Evolutionary conservation across 305 asterid species (phyloP), one percentile per base, ranked within the genome.

Genomic region (Fraxinus latifolia): DNA sequence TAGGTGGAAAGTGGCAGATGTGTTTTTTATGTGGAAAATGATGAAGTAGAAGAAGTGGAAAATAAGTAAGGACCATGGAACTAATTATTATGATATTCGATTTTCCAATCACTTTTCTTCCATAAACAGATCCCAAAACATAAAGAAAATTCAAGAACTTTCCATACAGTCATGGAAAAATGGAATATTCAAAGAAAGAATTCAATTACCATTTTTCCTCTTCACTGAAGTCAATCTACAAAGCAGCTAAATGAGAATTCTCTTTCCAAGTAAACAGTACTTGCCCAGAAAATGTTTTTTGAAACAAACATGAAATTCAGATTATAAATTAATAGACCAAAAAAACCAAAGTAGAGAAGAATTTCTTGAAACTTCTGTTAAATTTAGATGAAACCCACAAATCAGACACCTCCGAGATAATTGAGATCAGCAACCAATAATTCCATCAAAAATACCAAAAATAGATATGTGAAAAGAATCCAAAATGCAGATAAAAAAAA

Each of bases 11-110:
- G 85, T 77, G 83, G 77, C 76, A 71, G 85, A 78, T 77, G 65
- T 87, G 90, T 83, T 85, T 42, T 86, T 83, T 74, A 78, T 50
- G 60, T 82, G 74, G 77, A 82, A 65, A 84, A 70, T 29, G 23
- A 84, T 36, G 29, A 79, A 76, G 47, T 36, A 83, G 83, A 79
- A 82, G 85, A 86, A 78, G 73, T 77, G 85, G 67, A 73, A 73
- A 60, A 77, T 80, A 80, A 76, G 90, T 84, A 82, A 80, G 85
- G 80, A 85, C 86, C 90, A 90, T 91, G 95, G 89, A 88, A 89
- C 88, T 87, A 79, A 82, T 89, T 88, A 89, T 85, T 87, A 87
- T 85, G 89, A 87, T 83, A 79, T 83, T 74, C 44, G 23, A 68
- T 75, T 76, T 84, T 55, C 83, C 62, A 87, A 77, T 82, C 31